Evolutionary conservation across 345 rosid genomes (phyloP).

Genomic region (Populus simonii): DNA sequence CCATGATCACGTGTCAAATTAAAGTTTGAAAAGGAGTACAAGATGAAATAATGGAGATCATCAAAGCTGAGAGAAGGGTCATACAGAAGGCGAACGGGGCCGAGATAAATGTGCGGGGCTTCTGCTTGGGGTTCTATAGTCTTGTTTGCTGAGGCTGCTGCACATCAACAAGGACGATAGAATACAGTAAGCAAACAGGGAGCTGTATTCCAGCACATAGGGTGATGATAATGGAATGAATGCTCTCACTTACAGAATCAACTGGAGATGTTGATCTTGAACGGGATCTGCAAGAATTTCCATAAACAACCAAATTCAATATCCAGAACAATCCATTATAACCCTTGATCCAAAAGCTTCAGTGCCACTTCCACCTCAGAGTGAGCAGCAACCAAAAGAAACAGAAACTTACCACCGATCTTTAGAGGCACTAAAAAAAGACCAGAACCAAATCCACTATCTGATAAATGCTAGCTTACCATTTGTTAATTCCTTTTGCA

Average conservation of each 20-base stretch:
- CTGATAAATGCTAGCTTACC: conserved; percentile 8
- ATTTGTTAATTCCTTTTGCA: conserved; percentile 7
- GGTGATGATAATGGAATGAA: neutral
- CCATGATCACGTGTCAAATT: neutral
- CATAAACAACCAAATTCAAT: conserved; percentile 27
- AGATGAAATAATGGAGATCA: neutral
- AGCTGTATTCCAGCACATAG: neutral
- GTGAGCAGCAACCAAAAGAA: conserved; percentile 27
- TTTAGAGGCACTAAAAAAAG: conserved; percentile 20
- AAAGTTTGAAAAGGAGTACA: neutral
- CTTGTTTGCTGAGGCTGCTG: conserved; percentile 31
- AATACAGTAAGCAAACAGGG: neutral
- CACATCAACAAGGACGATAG: neutral
- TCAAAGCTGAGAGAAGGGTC: neutral
- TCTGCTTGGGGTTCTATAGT: conserved; percentile 16
- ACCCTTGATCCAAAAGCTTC: conserved; percentile 23
- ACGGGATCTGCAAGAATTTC: conserved; percentile 55
- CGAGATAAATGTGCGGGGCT: conserved; percentile 22
- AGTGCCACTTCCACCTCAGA: conserved; percentile 20
- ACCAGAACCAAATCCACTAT: conserved; percentile 7
- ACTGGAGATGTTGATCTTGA: conserved; percentile 61
- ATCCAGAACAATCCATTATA: conserved; percentile 20
- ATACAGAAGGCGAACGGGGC: conserved; percentile 38
- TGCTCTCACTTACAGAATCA: conserved; percentile 52
- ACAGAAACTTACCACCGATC: conserved; percentile 12